Evolutionary conservation across 78 protist species (phyloP), one percentile per base, ranked within the genome.

Genomic region (Dictyostelium discoideum): DNA sequence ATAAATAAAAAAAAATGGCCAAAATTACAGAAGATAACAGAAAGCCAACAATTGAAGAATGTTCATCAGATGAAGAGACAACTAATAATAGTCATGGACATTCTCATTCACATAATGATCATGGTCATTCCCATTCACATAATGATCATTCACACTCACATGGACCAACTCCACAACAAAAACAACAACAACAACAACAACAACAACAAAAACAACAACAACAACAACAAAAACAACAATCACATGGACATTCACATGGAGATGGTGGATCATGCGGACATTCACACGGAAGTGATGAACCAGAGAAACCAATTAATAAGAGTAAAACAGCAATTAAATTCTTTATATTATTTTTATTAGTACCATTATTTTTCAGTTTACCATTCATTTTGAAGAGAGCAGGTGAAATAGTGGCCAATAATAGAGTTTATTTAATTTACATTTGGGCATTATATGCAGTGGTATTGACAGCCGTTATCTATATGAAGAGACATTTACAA

Each of bases 401-500:
- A 46, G 94, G 94, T 11, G 94, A 90, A 77, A 32, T 72, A 10
- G 94, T 90, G 8, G 44, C 88, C 9, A n/a, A 80, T 20, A 90
- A 90, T 82, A 44, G 94, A 20, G 77, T 73, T 6, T 40, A 46
- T 57, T 76, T 90, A 39, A 81, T 82, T 37, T 90, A 90, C 32
- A 72, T 90, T 14, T 90, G 94, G 94, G 80, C 87, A 40, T 29
- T 90, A 5, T 90, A 82, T 29, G 72, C 44, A 13, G 67, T 29
- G 18, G 77, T 90, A 2, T 63, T 84, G 18, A 65, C 85, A 32
- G 42, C 69, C 0, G 11, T 90, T 7, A 29, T 90, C 22, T 90
- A 90, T 82, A 26, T 60, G 48, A 90, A 90, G 84, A 81, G 94
- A 40, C 24, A 90, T 8, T 22, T 50, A 63, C 73, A 67, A 11